Evolutionary conservation across 768 basidiomycete genomes (phyloP), one percentile per base, ranked within the genome.

Genomic region (Russula vinacea): DNA sequence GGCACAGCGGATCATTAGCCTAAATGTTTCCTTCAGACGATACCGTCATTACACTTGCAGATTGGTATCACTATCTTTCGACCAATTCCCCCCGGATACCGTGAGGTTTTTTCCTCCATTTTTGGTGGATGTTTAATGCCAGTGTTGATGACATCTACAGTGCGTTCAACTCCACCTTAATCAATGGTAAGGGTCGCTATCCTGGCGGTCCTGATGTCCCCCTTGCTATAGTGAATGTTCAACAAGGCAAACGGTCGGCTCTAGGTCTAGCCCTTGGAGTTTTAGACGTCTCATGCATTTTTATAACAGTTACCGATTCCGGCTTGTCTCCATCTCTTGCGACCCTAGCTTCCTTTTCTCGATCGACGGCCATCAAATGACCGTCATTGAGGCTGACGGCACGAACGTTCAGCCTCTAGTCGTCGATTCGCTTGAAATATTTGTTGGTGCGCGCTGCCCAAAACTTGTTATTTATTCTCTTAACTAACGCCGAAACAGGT

Each of bases 161-260:
- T 29, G 68, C 65, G 7, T 62, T 77, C 2, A 74, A 76, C 63
- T 59, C 77, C 6, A 78, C 77, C 0, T 66, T 82, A 10, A 80
- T 83, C 65, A 83, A 83, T 54, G 83, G 83, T 5, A 71, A 74
- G 10, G 83, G 83, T 19, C 78, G 81, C 24, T 80, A 74, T 65
- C 56, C 54, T 1, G 68, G 62, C 1, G 63, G 70, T 2, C 64
- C 70, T 35, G 6, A 33, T 6, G 40, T 49, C 10, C 4, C 44
- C 1, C 57, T 70, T 26, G 56, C 69, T 13, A 22, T 69, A 9
- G 62, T 71, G 26, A 56, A 42, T 17, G 70, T 70, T 24, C 1
- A 5, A 1, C 19, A n/a, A 0, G 45, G 50, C 11, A 44, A 32
- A 53, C 65, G 69, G 62, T 72, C n/a, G 9, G 65, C 56, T 3